A percentile compares a stretch with the other conserved stretches of the same genome.
Evolutionary conservation across 2,329 filamentous ascomycete species (phyloP).

Genomic region (Periconia digitata): DNA sequence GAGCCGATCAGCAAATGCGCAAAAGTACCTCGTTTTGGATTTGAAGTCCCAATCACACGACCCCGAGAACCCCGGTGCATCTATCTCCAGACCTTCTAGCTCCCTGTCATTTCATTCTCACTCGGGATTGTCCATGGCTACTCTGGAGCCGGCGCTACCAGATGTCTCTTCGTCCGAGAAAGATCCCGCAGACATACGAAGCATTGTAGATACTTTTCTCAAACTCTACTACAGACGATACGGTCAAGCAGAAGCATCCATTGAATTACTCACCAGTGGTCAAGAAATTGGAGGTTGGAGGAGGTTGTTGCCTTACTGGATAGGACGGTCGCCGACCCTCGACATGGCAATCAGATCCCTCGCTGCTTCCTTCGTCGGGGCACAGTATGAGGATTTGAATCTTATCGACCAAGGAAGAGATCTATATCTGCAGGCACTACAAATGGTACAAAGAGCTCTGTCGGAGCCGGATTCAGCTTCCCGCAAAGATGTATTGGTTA

Average conservation of each 20-base stretch:
- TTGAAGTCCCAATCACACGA: slow-evolving; percentile 16
- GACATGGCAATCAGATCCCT: slow-evolving; percentile 22
- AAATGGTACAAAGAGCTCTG: slow-evolving; percentile 18
- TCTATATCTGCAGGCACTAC: slow-evolving; percentile 19
- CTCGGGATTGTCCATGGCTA: slow-evolving; percentile 2
- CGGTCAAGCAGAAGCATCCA: slow-evolving; percentile 6
- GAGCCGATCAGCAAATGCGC: slow-evolving; percentile 21
- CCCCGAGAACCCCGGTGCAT: slow-evolving; percentile 1
- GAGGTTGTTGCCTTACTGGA: slow-evolving; percentile 15
- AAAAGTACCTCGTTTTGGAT: slow-evolving; percentile 23
- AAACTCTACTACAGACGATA: slow-evolving; percentile 19
- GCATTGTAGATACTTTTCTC: slow-evolving; percentile 17
- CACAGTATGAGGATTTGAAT: slow-evolving; percentile 15
- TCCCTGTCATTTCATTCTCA: neutral
- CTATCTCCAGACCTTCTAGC: neutral
- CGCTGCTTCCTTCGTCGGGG: slow-evolving; percentile 17
- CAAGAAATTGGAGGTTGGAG: slow-evolving; percentile 22
- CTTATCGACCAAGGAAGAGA: slow-evolving; percentile 11
- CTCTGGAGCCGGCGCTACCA: slow-evolving; percentile 4
- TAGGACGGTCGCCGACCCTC: slow-evolving; percentile 17
- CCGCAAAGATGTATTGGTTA: slow-evolving; percentile 17
- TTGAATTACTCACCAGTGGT: slow-evolving; percentile 11
- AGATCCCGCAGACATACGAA: slow-evolving; percentile 11
- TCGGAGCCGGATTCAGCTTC: slow-evolving; percentile 8
- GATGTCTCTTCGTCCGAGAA: neutral